These are phyloP conservation scores for Cladophialophora carrionii DNA, from an alignment of 2,329 filamentous ascomycete species.

Conservation along the genomic window DNA sequence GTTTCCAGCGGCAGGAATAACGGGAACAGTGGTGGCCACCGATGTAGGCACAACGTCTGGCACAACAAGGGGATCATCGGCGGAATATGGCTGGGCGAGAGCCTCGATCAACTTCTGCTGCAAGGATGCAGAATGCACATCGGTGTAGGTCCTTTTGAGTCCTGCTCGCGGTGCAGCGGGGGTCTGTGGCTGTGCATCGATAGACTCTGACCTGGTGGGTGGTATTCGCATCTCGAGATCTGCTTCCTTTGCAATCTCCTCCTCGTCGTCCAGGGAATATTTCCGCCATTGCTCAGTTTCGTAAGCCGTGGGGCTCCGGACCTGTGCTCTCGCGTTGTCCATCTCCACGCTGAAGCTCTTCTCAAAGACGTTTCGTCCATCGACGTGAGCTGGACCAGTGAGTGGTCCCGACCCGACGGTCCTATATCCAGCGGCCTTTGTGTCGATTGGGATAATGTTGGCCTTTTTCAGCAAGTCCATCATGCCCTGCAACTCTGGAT, in stretches of 20 bases:
- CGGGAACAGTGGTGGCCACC: slow-evolving; percentile 16
- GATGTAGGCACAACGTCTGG: slow-evolving; percentile 46
- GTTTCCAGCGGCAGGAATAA: slow-evolving; percentile 16
- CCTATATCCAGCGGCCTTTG: slow-evolving; percentile 52
- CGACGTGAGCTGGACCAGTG: slow-evolving; percentile 75
- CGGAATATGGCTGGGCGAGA: slow-evolving; percentile 77
- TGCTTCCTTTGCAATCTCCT: slow-evolving; percentile 23
- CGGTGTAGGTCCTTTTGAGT: slow-evolving; percentile 85
- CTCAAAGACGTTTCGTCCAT: slow-evolving; percentile 82
- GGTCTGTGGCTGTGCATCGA: slow-evolving; percentile 50
- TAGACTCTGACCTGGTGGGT: slow-evolving; percentile 31
- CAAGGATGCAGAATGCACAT: slow-evolving; percentile 72
- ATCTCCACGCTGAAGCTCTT: slow-evolving; percentile 67
- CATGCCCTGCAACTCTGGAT: slow-evolving; percentile 86
- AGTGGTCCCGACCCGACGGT: slow-evolving; percentile 63
- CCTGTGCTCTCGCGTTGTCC: slow-evolving; percentile 50
- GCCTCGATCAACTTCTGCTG: slow-evolving; percentile 85
- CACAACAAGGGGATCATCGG: slow-evolving; percentile 51
- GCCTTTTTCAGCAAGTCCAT: slow-evolving; percentile 83
- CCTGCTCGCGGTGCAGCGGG: slow-evolving; percentile 56
- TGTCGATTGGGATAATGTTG: slow-evolving; percentile 73
- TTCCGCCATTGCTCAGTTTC: slow-evolving; percentile 21
- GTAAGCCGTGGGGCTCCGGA: slow-evolving; percentile 15
- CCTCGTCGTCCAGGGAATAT: slow-evolving; percentile 32
- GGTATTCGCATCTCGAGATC: slow-evolving; percentile 33